Conservation (phyloP, 129 eudicot genomes). For the Lonicera japonica region DNA sequence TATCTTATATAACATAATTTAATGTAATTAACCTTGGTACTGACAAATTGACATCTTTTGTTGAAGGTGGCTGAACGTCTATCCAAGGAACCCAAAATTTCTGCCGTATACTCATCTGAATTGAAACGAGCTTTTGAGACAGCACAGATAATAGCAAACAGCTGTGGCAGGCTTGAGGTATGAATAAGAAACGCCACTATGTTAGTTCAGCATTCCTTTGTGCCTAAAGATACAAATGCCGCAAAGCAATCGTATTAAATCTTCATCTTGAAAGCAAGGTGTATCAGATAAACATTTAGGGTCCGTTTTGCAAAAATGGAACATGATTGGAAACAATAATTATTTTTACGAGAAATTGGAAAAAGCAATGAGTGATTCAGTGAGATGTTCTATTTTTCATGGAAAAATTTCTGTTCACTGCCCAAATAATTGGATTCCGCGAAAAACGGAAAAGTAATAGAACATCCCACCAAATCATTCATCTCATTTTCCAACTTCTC, state of each 20-base stretch:
- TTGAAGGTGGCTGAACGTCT: conserved; percentile 80
- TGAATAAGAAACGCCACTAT: conserved; percentile 15
- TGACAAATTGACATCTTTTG: conserved; percentile 11
- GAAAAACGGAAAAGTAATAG: too few species aligned
- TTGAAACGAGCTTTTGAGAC: conserved; percentile 75
- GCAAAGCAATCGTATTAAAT: not conserved
- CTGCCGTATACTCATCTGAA: conserved; percentile 83
- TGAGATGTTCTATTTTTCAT: too few species aligned
- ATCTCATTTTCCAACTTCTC: too few species aligned
- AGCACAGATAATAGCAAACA: conserved; percentile 71
- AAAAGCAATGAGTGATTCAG: too few species aligned
- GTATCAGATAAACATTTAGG: not conserved
- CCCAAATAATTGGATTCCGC: too few species aligned
- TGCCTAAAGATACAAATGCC: not conserved
- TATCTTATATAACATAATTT: conserved; percentile 4
- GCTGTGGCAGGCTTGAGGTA: conserved; percentile 83
- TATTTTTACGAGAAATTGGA: too few species aligned
- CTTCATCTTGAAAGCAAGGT: not conserved
- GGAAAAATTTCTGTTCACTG: too few species aligned
- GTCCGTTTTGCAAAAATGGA: too few species aligned
- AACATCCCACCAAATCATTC: too few species aligned
- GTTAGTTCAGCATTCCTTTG: not conserved
- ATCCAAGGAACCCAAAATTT: conserved; percentile 57
- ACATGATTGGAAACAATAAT: too few species aligned
- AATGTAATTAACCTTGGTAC: conserved; percentile 1